Evolutionary conservation across 2,329 filamentous ascomycete species (phyloP), one percentile per base, ranked within the genome.

Genomic region (Aureobasidium sp.): DNA sequence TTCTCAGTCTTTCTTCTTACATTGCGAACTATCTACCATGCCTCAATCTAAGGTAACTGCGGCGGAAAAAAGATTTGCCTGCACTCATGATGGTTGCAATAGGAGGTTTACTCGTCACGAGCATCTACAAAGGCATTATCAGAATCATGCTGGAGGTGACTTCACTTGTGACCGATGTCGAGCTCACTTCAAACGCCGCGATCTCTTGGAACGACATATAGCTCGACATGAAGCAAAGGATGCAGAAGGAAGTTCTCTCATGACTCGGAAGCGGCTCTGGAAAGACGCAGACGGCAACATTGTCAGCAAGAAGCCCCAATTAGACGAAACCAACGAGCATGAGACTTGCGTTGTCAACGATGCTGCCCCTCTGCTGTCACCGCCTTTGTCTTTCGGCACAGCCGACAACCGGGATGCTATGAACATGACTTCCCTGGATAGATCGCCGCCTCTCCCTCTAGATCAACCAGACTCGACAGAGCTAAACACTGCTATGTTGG

Each of bases 181-280:
- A 62, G 82, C 83, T 32, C 82, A 85, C 68, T 87, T 86, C 70
- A 83, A 83, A 67, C 77, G 84, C 48, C 81, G 79, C 29, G 84
- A 87, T 70, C 72, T 87, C 46, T 71, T 85, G 85, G 84, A 81
- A 44, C 77, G 84, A 66, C 84, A 87, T 70, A 80, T 86, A 75
- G 69, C 71, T 55, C 76, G 80, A 7, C 79, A 82, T 68, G 76
- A 75, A 10, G 79, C 83, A 63, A 83, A 80, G 64, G 82, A 84
- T 68, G 74, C 78, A 37, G 81, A 83, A 73, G 81, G 81, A 64
- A 80, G 81, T 44, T 80, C 79, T 34, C 70, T 84, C 15, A 80
- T 83, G 63, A 84, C 82, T 6, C 74, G 82, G 12, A 83, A 84
- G 66, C 76, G 82, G 55, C 76, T 80, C 67, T 84, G 82, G 82